Percentiles rank a stretch among this genome's conserved stretches.
Conservation (phyloP, 1,284 basidiomycete genomes). For the Ganoderma boninense region DNA sequence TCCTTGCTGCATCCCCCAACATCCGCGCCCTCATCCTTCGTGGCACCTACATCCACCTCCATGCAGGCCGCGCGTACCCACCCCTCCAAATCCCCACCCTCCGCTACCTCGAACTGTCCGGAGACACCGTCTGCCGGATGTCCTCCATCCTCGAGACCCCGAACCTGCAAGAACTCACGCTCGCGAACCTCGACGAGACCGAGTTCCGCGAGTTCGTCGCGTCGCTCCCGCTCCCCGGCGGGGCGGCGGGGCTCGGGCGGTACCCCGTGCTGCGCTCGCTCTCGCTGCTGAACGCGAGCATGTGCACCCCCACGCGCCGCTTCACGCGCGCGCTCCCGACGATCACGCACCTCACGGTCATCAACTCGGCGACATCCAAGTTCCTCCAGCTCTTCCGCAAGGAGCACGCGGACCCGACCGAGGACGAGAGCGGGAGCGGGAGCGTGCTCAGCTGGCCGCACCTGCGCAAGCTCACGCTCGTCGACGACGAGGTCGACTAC, state of each 20-base stretch:
- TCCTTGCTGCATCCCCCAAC: constrained; percentile 35
- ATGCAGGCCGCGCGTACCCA: constrained; percentile 30
- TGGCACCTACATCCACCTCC: constrained; percentile 38
- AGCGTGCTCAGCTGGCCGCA: constrained; percentile 32
- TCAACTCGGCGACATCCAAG: constrained; percentile 37
- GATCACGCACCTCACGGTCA: constrained; percentile 36
- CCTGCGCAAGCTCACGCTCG: constrained; percentile 35
- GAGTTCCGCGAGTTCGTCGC: constrained; percentile 41
- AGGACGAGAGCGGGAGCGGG: constrained; percentile 3
- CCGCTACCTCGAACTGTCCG: constrained; percentile 39
- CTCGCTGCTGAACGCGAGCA: constrained; percentile 36
- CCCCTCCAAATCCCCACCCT: constrained; percentile 34
- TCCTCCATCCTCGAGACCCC: constrained; percentile 36
- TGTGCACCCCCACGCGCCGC: constrained; percentile 32
- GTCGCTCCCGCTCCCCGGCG: constrained; percentile 28
- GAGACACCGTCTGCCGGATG: constrained; percentile 39
- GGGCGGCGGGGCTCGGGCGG: constrained; percentile 4
- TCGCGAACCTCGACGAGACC: constrained; percentile 41
- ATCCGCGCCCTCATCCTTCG: constrained; percentile 38
- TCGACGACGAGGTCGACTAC: constrained; percentile 39
- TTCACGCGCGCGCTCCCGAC: constrained; percentile 39
- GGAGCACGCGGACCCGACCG: constrained; percentile 26
- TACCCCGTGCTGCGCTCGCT: constrained; percentile 34
- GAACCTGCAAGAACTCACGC: constrained; percentile 34
- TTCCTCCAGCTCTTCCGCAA: constrained; percentile 38